Evolutionary conservation across 2,329 filamentous ascomycete genomes (phyloP).

Genomic region (Nemania abortiva): DNA sequence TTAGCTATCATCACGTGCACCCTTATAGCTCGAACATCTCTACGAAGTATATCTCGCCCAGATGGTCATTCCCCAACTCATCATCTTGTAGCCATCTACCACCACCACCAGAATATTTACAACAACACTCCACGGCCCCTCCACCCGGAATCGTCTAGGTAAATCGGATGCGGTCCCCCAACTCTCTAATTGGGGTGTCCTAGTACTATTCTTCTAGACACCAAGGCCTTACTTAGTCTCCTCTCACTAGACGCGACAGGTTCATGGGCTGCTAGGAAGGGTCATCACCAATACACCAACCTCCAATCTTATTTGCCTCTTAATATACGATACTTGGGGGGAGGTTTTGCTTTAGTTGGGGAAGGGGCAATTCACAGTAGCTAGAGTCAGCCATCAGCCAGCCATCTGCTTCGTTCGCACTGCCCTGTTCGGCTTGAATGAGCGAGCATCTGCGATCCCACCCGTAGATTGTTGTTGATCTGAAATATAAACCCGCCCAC

Average conservation of each 20-base stretch:
- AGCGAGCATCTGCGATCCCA: slow-evolving; percentile 33
- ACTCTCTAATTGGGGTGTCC: neutral
- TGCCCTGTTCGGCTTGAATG: slow-evolving; percentile 39
- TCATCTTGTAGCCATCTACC: slow-evolving; percentile 9
- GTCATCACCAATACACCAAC: slow-evolving; percentile 22
- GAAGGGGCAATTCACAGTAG: slow-evolving; percentile 34
- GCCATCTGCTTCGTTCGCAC: slow-evolving; percentile 34
- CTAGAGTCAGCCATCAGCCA: slow-evolving; percentile 37
- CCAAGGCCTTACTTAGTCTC: slow-evolving; percentile 2
- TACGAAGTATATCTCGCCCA: neutral
- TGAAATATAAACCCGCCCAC: slow-evolving; percentile 38
- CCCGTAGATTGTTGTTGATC: slow-evolving; percentile 41
- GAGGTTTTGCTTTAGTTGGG: slow-evolving; percentile 17
- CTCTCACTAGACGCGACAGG: slow-evolving; percentile 16
- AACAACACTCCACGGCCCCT: neutral
- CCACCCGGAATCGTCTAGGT: slow-evolving; percentile 9
- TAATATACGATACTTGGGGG: slow-evolving; percentile 25
- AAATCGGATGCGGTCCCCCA: slow-evolving; percentile 7
- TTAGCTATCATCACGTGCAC: slow-evolving; percentile 34
- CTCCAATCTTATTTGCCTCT: slow-evolving; percentile 20
- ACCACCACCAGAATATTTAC: slow-evolving; percentile 1
- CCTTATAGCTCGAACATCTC: slow-evolving; percentile 28
- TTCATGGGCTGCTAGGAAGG: slow-evolving; percentile 20
- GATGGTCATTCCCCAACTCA: neutral
- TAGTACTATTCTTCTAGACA: neutral